Evolutionary conservation across 495 filamentous ascomycete species (phyloP).

Genomic region (Cercophora scortea): DNA sequence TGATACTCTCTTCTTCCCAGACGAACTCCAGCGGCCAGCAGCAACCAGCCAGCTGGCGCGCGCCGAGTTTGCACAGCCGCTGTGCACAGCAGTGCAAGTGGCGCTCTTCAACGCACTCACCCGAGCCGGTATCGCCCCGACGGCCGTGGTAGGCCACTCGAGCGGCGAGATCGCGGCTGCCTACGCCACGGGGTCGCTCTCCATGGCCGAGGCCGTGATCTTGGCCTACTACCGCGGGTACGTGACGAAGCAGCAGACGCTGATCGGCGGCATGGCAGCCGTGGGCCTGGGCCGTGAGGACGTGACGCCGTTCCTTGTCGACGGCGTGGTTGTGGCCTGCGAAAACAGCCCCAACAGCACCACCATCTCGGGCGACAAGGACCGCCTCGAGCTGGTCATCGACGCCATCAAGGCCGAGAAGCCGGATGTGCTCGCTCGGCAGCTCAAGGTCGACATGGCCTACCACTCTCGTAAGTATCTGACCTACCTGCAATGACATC

Average conservation of each 20-base stretch:
- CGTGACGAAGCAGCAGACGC: conserved; percentile 20
- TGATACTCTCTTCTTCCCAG: not conserved
- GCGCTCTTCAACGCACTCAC: conserved; percentile 11
- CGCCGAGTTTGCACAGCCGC: conserved; percentile 12
- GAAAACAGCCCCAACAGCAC: conserved; percentile 33
- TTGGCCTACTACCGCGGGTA: conserved; percentile 11
- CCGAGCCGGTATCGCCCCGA: conserved; percentile 10
- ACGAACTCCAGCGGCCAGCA: not conserved
- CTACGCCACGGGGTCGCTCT: conserved; percentile 14
- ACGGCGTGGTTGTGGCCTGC: conserved; percentile 32
- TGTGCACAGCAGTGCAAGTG: conserved; percentile 17
- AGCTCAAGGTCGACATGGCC: conserved; percentile 23
- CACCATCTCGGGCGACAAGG: conserved; percentile 35
- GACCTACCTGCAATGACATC: too few species aligned
- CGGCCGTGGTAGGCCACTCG: conserved; percentile 23
- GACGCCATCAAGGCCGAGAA: not conserved
- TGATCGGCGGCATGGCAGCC: conserved; percentile 31
- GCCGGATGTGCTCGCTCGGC: conserved; percentile 9
- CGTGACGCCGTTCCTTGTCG: conserved; percentile 13
- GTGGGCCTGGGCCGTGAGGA: not conserved
- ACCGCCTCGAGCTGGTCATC: conserved; percentile 17
- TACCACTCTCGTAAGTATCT: conserved; percentile 21
- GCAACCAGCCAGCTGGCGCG: not conserved
- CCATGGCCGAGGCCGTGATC: conserved; percentile 12
- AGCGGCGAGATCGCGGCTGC: conserved; percentile 27